Evolutionary conservation across 2,329 filamentous ascomycete species (phyloP), one percentile per base, ranked within the genome.

Genomic region (Coniochaeta hoffmannii): DNA sequence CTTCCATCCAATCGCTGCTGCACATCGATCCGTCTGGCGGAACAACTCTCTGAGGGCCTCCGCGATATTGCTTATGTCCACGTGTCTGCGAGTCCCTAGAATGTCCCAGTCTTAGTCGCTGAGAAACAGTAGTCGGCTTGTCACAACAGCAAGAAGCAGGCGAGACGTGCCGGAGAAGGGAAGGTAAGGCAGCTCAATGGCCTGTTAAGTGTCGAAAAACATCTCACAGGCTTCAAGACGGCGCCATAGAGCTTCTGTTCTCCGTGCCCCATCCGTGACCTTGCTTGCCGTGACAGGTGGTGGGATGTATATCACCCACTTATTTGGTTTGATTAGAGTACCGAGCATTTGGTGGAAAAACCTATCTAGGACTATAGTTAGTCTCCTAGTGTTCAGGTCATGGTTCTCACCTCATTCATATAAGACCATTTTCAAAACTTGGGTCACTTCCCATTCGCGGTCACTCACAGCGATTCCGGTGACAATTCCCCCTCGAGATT

Each of bases 31-130:
- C 4, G 67, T 65, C 10, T 66, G 65, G 3, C 69, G 66, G 24
- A 68, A 69, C 0, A 60, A 62, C 7, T 68, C 67, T 30, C 63
- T 61, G 1, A 75, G 46, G 0, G 62, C 61, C 7, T 63, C 58
- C 9, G 65, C 54, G 0, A 69, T 32, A 1, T 55, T 61, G 1
- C 65, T 62, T 50, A 74, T 66, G 53, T 73, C 69, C 5, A 74
- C 55, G 4, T 63, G 61, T 6, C 62, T 60, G 5, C 71, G 66
- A 0, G 71, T 73, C 2, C 67, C 54, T 0, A 57, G 51, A 1
- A 64, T 53, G 35, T 71, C 68, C 73, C 73, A 76, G 41, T 73
- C 72, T 1, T 63, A 59, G 17, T 65, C 63, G 7, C 69, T 68
- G 1, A 71, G 60, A 4, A 72, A 63, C 4, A 74, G 59, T 1